Evolutionary conservation across 2,329 filamentous ascomycete genomes (phyloP), one percentile per base, ranked within the genome.

Genomic region (Xylaria sp.): DNA sequence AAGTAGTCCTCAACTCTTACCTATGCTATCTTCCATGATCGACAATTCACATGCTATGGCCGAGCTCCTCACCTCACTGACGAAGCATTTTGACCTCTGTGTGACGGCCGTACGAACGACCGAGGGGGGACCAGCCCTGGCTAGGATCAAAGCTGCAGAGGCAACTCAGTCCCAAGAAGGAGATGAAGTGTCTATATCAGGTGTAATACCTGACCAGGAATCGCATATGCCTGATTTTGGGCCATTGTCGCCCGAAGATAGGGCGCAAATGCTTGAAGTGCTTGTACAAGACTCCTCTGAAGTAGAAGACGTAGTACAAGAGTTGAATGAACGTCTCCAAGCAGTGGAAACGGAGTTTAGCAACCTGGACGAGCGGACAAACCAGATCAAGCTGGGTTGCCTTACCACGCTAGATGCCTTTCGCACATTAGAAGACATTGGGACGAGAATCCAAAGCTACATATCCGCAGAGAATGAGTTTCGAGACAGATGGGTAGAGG

Each of bases 21-120:
- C 85, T 4, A 83, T 89, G 51, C 82, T 93, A n/a, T 82, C 86
- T 36, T 83, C 85, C 2, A 85, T 97, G 43, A 90, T 94, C 72
- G 85, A 85, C 15, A 90, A 95, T 73, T 94, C 94, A 0, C 90
- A 92, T 71, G 89, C 91, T 75, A 95, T 97, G 90, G 95, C 94
- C 5, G 86, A 91, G 66, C 86, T 94, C 5, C 87, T 98, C 1
- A 88, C 93, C 66, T 94, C 92, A 0, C 84, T 98, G 3, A 94
- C 94, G 8, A 89, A 88, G 31, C 95, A 98, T 81, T 98, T 97
- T 78, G 95, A 98, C 79, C 89, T 97, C 72, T 98, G 95, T 79
- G 93, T 97, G 15, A 95, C 91, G 0, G 95, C 95, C 0, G 91
- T 98, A 52, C 92, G 94, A 68, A 94, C 95, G 60, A 98, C 94